phyloP scores from a whole-genome alignment of 2,329 filamentous ascomycete species.

The Fusarium sp. region DNA sequence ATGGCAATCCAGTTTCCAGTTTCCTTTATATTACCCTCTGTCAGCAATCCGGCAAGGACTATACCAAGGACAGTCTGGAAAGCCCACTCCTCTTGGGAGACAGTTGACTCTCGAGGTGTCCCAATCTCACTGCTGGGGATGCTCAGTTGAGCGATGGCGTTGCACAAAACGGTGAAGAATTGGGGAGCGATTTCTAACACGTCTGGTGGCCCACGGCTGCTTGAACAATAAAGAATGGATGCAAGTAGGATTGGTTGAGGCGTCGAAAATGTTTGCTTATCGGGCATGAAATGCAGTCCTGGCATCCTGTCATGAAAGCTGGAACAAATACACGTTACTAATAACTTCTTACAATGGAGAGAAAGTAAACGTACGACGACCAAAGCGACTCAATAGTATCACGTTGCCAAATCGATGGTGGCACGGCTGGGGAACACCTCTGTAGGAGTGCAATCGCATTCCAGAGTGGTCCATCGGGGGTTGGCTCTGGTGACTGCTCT shows the following conservation, averaged over 20 bases:
- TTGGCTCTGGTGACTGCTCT: neutral
- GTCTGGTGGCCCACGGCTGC: neutral
- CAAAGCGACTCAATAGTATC: slow-evolving; percentile 6
- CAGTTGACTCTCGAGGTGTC: neutral
- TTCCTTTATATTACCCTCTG: neutral
- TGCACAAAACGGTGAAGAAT: slow-evolving; percentile 3
- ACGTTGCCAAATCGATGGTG: neutral
- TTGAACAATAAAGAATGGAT: slow-evolving; percentile 6
- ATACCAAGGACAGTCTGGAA: slow-evolving; percentile 13
- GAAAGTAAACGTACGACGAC: neutral
- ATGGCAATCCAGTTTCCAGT: slow-evolving; percentile 17
- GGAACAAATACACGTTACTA: neutral
- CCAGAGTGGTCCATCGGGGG: neutral
- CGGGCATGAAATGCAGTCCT: slow-evolving; percentile 5
- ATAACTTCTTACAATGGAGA: accelerated
- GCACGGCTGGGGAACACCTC: neutral
- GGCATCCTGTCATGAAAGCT: slow-evolving; percentile 17
- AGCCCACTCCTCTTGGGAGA: slow-evolving; percentile 10
- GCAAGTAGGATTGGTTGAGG: slow-evolving; percentile 2
- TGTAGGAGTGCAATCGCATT: neutral
- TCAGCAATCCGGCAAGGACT: neutral
- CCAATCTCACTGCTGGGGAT: slow-evolving; percentile 11
- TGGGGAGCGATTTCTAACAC: neutral
- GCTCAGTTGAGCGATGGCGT: slow-evolving; percentile 6
- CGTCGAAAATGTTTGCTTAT: slow-evolving; percentile 4